A percentile compares a stretch with the other conserved stretches of the same genome.
These are phyloP conservation scores for Hyaloscypha variabilis DNA, from an alignment of 495 filamentous ascomycete species.

Conservation along the genomic window DNA sequence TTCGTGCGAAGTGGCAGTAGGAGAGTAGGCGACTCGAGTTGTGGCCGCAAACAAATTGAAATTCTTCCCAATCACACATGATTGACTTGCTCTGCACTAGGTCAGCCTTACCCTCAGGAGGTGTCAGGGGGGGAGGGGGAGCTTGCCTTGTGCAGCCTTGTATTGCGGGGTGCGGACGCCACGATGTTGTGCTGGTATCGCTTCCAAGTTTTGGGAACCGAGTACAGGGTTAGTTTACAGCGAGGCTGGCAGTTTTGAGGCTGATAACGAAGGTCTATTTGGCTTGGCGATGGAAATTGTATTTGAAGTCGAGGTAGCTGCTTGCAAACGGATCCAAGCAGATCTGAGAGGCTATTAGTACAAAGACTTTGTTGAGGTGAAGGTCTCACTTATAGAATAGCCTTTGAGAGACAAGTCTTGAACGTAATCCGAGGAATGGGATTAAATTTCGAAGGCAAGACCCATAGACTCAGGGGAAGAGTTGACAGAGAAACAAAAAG, in stretches of 20 bases:
- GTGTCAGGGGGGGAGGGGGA: not conserved
- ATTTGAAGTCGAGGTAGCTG: not conserved
- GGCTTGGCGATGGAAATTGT: too few relatives aligned
- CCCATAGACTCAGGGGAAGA: not conserved
- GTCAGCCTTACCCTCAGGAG: not conserved
- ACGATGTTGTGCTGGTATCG: not conserved
- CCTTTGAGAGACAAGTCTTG: not conserved
- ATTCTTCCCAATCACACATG: slow-evolving; percentile 72
- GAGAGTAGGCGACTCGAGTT: slow-evolving; percentile 54
- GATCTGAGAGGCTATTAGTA: not conserved
- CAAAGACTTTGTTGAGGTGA: not conserved
- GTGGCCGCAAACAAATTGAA: slow-evolving; percentile 63
- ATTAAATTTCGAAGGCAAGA: too few relatives aligned
- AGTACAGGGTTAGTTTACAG: not conserved
- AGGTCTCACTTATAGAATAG: not conserved
- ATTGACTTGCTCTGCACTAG: not conserved
- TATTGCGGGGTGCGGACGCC: not conserved
- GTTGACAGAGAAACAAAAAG: not conserved
- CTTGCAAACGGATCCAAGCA: not conserved
- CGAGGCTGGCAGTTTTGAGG: not conserved
- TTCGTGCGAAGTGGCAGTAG: slow-evolving; percentile 71
- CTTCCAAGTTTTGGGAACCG: not conserved
- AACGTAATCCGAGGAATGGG: too few relatives aligned
- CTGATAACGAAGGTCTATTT: too few relatives aligned
- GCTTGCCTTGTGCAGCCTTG: not conserved